phyloP scores from a whole-genome alignment of 2,329 filamentous ascomycete species.

The Taxawa tesnikishii region DNA sequence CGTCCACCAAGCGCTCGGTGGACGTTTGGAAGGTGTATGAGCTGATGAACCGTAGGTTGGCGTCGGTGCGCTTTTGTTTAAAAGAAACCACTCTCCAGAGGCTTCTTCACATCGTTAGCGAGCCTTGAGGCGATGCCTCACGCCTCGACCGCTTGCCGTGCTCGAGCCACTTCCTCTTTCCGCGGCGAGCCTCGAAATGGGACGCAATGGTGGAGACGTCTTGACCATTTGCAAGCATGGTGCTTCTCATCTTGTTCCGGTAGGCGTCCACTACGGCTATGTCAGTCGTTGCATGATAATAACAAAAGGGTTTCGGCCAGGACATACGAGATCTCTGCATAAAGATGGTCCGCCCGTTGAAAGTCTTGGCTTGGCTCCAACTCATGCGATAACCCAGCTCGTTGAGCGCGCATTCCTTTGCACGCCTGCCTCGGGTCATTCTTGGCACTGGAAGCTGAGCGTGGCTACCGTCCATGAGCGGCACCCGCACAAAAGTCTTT shows the following conservation, averaged over 20 bases:
- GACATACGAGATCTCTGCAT: constrained; percentile 80
- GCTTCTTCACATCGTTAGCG: no score
- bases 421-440: constrained; percentile 55
- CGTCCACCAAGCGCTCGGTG: no score
- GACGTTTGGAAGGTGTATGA: no score
- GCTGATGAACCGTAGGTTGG: no score
- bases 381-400: constrained; percentile 92
- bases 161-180: constrained; percentile 55
- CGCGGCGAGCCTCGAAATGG: constrained; percentile 79
- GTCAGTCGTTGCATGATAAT: neutral
- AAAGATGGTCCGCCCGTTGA: constrained; percentile 76
- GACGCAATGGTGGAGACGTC: constrained; percentile 62
- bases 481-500: constrained; percentile 34
- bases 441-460: constrained; percentile 63
- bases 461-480: constrained; percentile 54
- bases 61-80: no score
- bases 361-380: constrained; percentile 89
- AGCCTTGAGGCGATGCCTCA: constrained; percentile 15
- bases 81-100: no score
- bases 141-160: constrained; percentile 31
- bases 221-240: constrained; percentile 66
- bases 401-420: constrained; percentile 81
- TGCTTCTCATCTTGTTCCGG: constrained; percentile 76
- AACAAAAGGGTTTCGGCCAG: neutral
- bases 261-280: constrained; percentile 68